Base-by-base conservation (phyloP, 441 rosid genomes). In the Populus trichocarpa region DNA sequence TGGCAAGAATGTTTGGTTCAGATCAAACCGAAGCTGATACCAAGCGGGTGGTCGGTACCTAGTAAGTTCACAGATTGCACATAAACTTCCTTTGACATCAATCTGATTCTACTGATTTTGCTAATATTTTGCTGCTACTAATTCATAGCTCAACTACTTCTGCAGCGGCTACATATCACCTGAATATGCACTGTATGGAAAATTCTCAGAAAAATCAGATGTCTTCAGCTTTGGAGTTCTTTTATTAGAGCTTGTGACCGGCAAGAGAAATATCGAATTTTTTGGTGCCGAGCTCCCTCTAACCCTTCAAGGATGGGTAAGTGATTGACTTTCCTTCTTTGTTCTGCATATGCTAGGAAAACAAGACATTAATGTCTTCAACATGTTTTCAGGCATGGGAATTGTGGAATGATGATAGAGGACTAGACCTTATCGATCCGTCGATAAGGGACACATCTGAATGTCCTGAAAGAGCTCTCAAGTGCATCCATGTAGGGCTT, bases 171-270 rank as follows among this genome's bases (percentile, higher is more conserved):
- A 65, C 28, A 65, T 65, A 16, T 25, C 69, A 10, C 69, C 69
- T 26, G 69, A 65, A 25, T 65, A 65, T 65, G 69, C 35, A 23
- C 5, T 65, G 69, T 65, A n/a, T 10, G 69, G 69, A n/a, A n/a
- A 65, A 23, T 65, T 65, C 69, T 65, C 69, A n/a, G 69, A 65
- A 28, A 65, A 65, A 65, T 65, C 69, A 65, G 69, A 65, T 65
- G 69, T 65, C 30, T 65, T 22, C 30, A 65, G 69, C 69, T 65
- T 65, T 65, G 69, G 69, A 26, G 69, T 65, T n/a, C 69, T 65
- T 12, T 65, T 65, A 23, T 4, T 65, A 65, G 69, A 65, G 33
- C 23, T 65, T 8, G 69, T 65, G 32, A 65, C 30, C 6, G 30
- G 18, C 30, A 65, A 28, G 30, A 65, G 69, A 28, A 22, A 11